Evolutionary conservation across 345 rosid species (phyloP).

Genomic region (Eucalyptus shirleyi): DNA sequence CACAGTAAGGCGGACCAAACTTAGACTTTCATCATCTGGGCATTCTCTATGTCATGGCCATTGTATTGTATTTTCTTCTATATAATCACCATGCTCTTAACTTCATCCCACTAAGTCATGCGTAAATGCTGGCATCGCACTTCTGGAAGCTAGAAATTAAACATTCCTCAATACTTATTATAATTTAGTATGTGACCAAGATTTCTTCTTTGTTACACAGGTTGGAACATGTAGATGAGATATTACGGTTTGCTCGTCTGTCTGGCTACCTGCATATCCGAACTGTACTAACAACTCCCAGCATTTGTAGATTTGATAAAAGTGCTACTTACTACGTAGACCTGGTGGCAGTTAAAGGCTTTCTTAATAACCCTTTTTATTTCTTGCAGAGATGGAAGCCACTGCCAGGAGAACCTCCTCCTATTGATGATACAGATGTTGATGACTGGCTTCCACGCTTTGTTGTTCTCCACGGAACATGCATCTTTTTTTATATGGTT

Average conservation of each 20-base stretch:
- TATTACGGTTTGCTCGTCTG: constrained; percentile 78
- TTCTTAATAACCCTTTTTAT: neutral
- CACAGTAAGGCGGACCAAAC: constrained; percentile 41
- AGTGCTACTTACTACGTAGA: neutral
- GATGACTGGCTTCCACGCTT: constrained; percentile 99
- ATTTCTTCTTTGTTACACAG: constrained; percentile 12
- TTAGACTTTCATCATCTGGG: neutral
- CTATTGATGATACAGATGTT: constrained; percentile 80
- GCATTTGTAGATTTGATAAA: neutral
- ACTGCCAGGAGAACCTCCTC: constrained; percentile 91
- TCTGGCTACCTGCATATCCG: constrained; percentile 80
- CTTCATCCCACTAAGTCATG: neutral
- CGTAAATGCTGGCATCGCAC: neutral
- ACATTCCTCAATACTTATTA: neutral
- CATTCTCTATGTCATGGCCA: neutral
- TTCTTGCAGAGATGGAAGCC: constrained; percentile 80
- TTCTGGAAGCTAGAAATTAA: neutral
- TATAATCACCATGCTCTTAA: neutral
- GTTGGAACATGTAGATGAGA: constrained; percentile 89
- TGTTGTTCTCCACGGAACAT: constrained; percentile 80
- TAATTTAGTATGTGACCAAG: neutral
- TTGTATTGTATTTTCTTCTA: neutral
- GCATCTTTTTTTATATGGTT: constrained; percentile 69
- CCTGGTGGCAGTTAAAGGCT: neutral
- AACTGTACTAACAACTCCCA: constrained; percentile 30